Evolutionary conservation across 306 rosid genomes (phyloP).

Genomic region (Chamaecrista fasciculata): DNA sequence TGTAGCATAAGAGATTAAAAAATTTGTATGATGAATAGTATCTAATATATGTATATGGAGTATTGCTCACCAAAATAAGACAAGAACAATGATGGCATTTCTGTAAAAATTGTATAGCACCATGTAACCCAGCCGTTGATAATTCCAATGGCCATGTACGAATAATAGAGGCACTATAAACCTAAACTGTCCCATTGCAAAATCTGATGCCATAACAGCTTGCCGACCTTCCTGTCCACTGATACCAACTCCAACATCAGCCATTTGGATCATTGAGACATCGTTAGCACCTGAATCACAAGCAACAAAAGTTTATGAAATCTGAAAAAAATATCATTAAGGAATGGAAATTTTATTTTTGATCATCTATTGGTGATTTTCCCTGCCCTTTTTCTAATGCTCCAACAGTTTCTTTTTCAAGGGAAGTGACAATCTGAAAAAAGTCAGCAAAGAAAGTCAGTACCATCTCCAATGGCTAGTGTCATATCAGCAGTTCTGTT

Average conservation of each 20-base stretch:
- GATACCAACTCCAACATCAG: slow-evolving; percentile 97
- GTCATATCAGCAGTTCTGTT: slow-evolving; percentile 84
- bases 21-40: not conserved
- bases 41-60: not conserved
- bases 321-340: not conserved
- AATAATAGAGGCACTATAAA: slow-evolving; percentile 84
- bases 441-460: not conserved
- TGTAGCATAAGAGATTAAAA: not conserved
- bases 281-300: slow-evolving; percentile 80
- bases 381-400: not conserved
- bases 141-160: slow-evolving; percentile 99
- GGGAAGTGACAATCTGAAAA: slow-evolving; percentile 5
- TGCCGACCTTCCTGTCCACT: slow-evolving; percentile 99
- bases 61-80: slow-evolving; percentile 84
- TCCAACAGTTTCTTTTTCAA: not conserved
- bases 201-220: slow-evolving; percentile 99
- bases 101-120: slow-evolving; percentile 88
- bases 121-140: slow-evolving; percentile 96
- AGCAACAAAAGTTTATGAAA: slow-evolving; percentile 8
- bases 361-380: not conserved
- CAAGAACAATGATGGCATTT: slow-evolving; percentile 88
- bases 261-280: slow-evolving; percentile 98
- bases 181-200: slow-evolving; percentile 94
- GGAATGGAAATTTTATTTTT: not conserved
- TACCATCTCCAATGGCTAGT: slow-evolving; percentile 97